Conservation (phyloP, 345 rosid species). For the Syzygium aqueum region DNA sequence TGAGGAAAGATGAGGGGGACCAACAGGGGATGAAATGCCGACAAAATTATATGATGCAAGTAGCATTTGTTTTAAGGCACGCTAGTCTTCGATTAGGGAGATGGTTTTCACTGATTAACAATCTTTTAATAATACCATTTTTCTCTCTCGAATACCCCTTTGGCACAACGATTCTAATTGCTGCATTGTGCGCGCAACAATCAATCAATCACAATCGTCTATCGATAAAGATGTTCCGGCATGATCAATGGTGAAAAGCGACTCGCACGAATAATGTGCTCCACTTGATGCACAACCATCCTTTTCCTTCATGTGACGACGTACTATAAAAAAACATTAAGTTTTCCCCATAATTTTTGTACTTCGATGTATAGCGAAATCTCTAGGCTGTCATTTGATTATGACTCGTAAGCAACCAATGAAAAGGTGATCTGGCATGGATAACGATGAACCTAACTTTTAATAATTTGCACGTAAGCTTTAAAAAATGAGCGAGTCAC, state of each 20-base stretch:
- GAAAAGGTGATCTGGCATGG: background rate
- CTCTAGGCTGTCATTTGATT: background rate
- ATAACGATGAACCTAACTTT: background rate
- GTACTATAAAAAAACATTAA: background rate
- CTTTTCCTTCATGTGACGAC: background rate
- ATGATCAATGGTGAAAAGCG: background rate
- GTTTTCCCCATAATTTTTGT: too few species aligned
- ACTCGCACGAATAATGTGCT: background rate
- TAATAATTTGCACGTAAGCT: background rate
- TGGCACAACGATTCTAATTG: background rate
- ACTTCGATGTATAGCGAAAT: background rate
- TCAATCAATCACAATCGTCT: accelerated
- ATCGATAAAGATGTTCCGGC: accelerated
- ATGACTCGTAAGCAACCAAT: background rate
- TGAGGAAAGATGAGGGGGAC: background rate
- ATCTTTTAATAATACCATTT: background rate
- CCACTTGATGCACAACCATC: background rate
- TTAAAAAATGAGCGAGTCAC: background rate
- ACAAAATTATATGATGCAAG: background rate
- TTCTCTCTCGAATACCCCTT: background rate
- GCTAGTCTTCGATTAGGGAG: background rate
- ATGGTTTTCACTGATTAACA: background rate
- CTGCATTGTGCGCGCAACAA: accelerated
- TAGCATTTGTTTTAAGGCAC: background rate
- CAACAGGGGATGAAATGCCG: too few species aligned